Conservation (phyloP, 23 red algal genomes). For the Gracilaria vermiculophylla region DNA sequence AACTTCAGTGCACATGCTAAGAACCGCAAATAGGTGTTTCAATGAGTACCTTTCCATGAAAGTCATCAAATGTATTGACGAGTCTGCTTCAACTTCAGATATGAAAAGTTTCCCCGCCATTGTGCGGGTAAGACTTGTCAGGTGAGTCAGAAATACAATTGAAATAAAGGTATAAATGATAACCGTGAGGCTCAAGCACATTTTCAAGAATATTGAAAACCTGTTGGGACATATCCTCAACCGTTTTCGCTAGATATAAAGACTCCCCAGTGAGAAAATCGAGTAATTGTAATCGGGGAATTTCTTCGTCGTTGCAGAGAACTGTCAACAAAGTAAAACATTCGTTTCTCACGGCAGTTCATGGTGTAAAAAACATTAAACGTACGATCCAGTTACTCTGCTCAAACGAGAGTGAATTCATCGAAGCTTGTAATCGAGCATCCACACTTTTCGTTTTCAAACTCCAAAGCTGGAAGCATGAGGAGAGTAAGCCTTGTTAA, state of each 20-base stretch:
- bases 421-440: not conserved
- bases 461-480: not conserved
- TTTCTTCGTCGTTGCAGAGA: slow-evolving; percentile 58
- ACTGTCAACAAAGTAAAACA: slow-evolving; percentile 26
- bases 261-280: slow-evolving; percentile 53
- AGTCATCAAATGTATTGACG: slow-evolving; percentile 13
- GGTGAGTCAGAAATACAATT: slow-evolving; percentile 34
- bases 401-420: not conserved
- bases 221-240: slow-evolving; percentile 49
- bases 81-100: slow-evolving; percentile 52
- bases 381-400: slow-evolving; percentile 67
- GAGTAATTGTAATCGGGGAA: slow-evolving; percentile 36
- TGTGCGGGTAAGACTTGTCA: slow-evolving; percentile 33
- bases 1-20: slow-evolving; percentile 22
- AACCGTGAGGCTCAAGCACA: slow-evolving; percentile 26
- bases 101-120: slow-evolving; percentile 33
- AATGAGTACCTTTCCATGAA: slow-evolving; percentile 68
- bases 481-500: not conserved
- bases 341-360: slow-evolving; percentile 55
- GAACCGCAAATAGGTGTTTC: slow-evolving; percentile 38
- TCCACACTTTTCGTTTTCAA: not conserved
- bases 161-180: slow-evolving; percentile 47
- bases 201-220: slow-evolving; percentile 62
- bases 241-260: slow-evolving; percentile 29
- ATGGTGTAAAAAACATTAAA: slow-evolving; percentile 55